Evolutionary conservation across 2,329 filamentous ascomycete species (phyloP), one percentile per base, ranked within the genome.

Genomic region (Teratosphaeria nubilosa): DNA sequence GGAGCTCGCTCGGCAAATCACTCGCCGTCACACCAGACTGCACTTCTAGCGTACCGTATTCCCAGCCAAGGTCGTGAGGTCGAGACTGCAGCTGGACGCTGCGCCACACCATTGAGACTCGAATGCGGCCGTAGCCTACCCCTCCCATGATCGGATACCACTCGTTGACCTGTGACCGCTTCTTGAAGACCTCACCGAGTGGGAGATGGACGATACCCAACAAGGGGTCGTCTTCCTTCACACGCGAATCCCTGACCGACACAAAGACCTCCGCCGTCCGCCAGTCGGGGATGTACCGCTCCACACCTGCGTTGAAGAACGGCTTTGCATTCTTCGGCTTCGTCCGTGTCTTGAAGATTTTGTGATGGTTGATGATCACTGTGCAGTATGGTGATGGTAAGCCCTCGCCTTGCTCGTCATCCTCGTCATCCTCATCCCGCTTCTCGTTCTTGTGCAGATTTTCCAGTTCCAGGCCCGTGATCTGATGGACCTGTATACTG

Each of bases 241-340:
- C 77, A 4, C 86, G 79, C 22, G 82, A 77, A 67, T 90, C 87
- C 11, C 86, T 80, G 1, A 89, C 85, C 1, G 80, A 78, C 31
- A 91, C 74, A 62, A 87, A 85, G 32, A 90, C 76, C 68, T 90
- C 86, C 1, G 84, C 80, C 13, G 79, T 82, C 16, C 76, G 77
- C 80, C 86, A 89, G 68, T 90, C 84, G 13, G 82, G 77, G 45
- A 90, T 78, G 62, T 89, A 88, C 5, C 85, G 80, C 69, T 91
- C 87, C 1, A 83, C 88, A 5, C 85, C 85, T 2, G 87, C 87
- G 63, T 90, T 90, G 77, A 87, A 90, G 71, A 90, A 90, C 0
- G 87, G 87, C 65, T 88, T 89, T 0, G 84, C 80, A 61, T 89
- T 90, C 73, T 89, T 88, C 0, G 87, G 87, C 72, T 91, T 90